Evolutionary conservation across 2,329 filamentous ascomycete species (phyloP), one percentile per base, ranked within the genome.

Genomic region (Claviceps monticola): DNA sequence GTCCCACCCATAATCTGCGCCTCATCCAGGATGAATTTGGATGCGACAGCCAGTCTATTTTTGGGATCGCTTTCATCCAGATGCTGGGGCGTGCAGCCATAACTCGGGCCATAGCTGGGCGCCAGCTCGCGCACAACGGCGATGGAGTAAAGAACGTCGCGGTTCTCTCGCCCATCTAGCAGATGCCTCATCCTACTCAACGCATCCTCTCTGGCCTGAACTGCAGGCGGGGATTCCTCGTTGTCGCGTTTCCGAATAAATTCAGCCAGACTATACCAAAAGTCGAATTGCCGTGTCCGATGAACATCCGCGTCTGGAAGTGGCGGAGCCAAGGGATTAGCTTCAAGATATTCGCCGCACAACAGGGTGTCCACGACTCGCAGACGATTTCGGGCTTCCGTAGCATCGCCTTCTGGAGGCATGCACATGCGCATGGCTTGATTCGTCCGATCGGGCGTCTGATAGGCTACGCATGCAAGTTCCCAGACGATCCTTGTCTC

Each of bases 121-220:
- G 85, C 82, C 48, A 89, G 74, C 56, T 90, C 81, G 26, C 88
- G 82, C 16, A 86, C 82, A 51, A 95, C 80, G 8, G 86, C 87
- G 57, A 95, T 84, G 0, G 87, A 93, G 68, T 95, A 95, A 52
- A 96, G 79, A 17, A 95, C 84, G 64, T 96, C 89, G 50, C 90
- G 82, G 61, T 91, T 93, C 68, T 96, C 90, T 23, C 84, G 79
- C 47, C 84, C 84, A 58, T 88, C 85, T 13, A 95, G 74, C 21
- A 91, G 74, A 52, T 76, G 76, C 36, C 88, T 82, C 65, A 88
- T 79, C 49, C 75, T 75, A 4, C 67, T 67, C 34, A 95, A 71
- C 1, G 80, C 77, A 26, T 81, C 76, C 50, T 89, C 83, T 38
- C 88, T 78, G 51, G 73, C 58, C 75, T 79, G 53, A 68, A 70